Conservation (phyloP, 1,284 basidiomycete species). For the Cryptococcus amylolentus region DNA sequence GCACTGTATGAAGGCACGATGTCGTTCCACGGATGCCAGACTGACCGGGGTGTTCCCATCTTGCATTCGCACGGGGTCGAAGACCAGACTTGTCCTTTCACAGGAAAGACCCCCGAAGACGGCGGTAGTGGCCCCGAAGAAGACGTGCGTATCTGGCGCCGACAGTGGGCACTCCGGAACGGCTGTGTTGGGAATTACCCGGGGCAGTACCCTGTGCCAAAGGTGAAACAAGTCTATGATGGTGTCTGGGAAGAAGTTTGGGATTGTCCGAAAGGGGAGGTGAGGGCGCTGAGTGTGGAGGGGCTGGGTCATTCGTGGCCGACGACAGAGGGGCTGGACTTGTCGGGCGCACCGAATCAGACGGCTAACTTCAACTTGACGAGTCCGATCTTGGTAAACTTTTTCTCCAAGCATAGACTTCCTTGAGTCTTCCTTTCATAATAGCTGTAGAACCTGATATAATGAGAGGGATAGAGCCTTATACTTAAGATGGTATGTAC, state of each 20-base stretch:
- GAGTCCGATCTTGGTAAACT: constrained; percentile 12
- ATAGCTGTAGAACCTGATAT: too few relatives aligned
- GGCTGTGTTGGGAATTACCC: constrained; percentile 11
- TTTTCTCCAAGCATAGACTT: constrained; percentile 17
- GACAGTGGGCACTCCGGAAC: constrained; percentile 22
- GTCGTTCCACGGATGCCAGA: constrained; percentile 23
- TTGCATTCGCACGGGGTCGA: constrained; percentile 24
- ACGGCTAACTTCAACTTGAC: constrained; percentile 28
- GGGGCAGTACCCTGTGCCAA: not conserved
- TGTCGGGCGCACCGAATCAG: constrained; percentile 24
- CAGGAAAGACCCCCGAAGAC: constrained; percentile 15
- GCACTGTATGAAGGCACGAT: constrained; percentile 23
- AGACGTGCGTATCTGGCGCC: constrained; percentile 20
- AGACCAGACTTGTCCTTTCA: constrained; percentile 22
- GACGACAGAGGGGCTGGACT: constrained; percentile 22
- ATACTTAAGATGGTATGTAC: not conserved
- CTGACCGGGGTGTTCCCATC: constrained; percentile 20
- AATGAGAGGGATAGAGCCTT: not conserved
- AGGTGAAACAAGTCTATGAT: constrained; percentile 1
- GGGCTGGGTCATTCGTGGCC: constrained; percentile 26
- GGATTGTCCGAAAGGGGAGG: constrained; percentile 12
- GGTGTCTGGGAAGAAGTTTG: constrained; percentile 16
- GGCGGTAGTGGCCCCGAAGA: constrained; percentile 15
- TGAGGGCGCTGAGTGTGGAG: constrained; percentile 18
- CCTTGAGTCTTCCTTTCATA: too few relatives aligned